These are phyloP conservation scores for Myrmaecium sp. DNA, from an alignment of 2,329 filamentous ascomycete species.

Conservation along the genomic window DNA sequence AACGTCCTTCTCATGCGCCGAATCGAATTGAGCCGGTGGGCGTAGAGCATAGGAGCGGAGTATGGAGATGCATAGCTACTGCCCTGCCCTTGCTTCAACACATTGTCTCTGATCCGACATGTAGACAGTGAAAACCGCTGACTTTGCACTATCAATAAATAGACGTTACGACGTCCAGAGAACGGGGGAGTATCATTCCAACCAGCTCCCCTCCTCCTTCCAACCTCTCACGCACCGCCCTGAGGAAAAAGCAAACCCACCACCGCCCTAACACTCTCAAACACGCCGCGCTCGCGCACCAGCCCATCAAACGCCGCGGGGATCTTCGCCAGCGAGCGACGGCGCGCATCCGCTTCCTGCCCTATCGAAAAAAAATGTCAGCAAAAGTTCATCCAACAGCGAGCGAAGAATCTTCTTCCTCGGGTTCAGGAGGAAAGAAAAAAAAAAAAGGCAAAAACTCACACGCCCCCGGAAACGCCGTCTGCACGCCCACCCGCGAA, in stretches of 20 bases:
- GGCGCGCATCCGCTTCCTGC: conserved; percentile 40
- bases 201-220: no score
- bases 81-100: no score
- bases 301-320: conserved; percentile 44
- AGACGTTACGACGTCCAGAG: no score
- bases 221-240: no score
- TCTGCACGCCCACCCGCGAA: conserved; percentile 37
- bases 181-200: no score
- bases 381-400: conserved; percentile 10
- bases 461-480: conserved; percentile 47
- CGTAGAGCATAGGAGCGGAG: no score
- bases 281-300: conserved; percentile 37
- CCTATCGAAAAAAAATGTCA: conserved; percentile 13
- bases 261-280: conserved; percentile 40
- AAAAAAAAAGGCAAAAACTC: conserved; percentile 21
- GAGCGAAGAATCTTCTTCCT: neutral
- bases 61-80: no score
- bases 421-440: neutral
- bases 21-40: no score
- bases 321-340: conserved; percentile 40
- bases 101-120: no score
- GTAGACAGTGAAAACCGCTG: no score
- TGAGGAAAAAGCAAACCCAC: conserved; percentile 42
- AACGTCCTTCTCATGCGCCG: no score
- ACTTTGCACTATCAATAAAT: no score